Evolutionary conservation across 495 filamentous ascomycete species (phyloP).

Genomic region (Aspergillus coremiiformis): DNA sequence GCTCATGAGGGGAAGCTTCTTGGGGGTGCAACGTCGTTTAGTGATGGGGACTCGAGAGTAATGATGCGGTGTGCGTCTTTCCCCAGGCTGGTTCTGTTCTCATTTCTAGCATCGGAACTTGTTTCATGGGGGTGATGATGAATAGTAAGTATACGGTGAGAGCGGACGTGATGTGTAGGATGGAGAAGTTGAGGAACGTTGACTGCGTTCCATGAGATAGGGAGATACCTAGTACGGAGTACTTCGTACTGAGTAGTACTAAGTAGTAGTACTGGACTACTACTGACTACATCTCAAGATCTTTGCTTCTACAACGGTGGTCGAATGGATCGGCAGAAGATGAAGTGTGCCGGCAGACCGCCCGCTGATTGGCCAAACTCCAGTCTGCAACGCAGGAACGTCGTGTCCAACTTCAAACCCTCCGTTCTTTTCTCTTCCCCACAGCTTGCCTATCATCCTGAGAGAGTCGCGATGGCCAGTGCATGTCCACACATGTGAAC

Average conservation of each 20-base stretch:
- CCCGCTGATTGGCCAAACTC: constrained; percentile 20
- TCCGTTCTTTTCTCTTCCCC: not conserved
- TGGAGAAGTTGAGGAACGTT: too few relatives aligned
- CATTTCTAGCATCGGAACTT: constrained; percentile 66
- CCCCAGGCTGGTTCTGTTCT: constrained; percentile 64
- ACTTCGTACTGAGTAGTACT: too few relatives aligned
- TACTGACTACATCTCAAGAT: too few relatives aligned
- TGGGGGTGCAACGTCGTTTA: constrained; percentile 60
- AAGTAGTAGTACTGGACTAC: too few relatives aligned
- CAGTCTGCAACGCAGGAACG: constrained; percentile 3
- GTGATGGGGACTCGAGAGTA: constrained; percentile 32
- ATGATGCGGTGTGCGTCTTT: constrained; percentile 49
- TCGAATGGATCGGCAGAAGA: constrained; percentile 1
- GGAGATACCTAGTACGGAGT: too few relatives aligned
- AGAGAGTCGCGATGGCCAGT: not conserved
- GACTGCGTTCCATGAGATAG: too few relatives aligned
- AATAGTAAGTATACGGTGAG: constrained; percentile 60
- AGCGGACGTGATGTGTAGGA: constrained; percentile 64
- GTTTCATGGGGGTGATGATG: constrained; percentile 48
- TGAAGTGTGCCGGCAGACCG: constrained; percentile 20
- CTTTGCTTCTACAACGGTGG: not conserved
- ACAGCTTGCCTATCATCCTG: not conserved
- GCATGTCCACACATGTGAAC: constrained; percentile 17
- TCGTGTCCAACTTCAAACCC: not conserved
- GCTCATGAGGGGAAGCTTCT: not conserved